Base-by-base conservation (phyloP, 495 filamentous ascomycete genomes). In the Letharia columbiana region DNA sequence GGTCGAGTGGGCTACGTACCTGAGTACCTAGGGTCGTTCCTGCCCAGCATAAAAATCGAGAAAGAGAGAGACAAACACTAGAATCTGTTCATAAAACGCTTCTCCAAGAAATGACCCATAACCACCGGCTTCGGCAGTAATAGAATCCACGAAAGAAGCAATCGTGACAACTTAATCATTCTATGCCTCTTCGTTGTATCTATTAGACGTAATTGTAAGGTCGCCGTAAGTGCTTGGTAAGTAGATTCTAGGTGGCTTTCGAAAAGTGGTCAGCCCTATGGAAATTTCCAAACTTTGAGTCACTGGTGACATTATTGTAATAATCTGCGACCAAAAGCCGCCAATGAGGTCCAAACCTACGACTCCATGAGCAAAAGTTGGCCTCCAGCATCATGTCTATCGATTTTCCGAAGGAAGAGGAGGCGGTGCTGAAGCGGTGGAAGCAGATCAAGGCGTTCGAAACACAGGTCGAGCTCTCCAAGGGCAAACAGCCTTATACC, bases 371-470 rank as follows among this genome's bases (percentile, higher is more conserved):
- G 47, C 15, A 31, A 52, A n/a, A 18, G 8, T 37, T 15, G 17
- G 20, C 37, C 42, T 23, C 56, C 17, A 28, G n/a, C 71, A 73
- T 66, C 68, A 94, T 92, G 89, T 91, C 88, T 70, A 92, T 97
- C 79, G 83, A 94, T 78, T 96, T 96, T 77, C 90, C 92, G 64
- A 87, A 88, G 74, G 91, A 92, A 74, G 93, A 98, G 83, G 90
- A 92, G 79, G 77, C 76, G 65, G 80, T 93, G 73, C 85, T 96
- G 75, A 76, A 84, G 74, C 78, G 84, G 76, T 98, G 93, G 93
- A 88, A 83, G 72, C 89, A 92, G 73, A 96, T 96, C 77, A 82
- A 91, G 73, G 93, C 93, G 68, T 98, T 96, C 75, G 81, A 86
- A 69, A 83, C 82, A 60, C 89, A 91, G 75, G 82, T 89, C 44